Conservation (phyloP, 495 filamentous ascomycete species). For the Amniculicola lignicola region DNA sequence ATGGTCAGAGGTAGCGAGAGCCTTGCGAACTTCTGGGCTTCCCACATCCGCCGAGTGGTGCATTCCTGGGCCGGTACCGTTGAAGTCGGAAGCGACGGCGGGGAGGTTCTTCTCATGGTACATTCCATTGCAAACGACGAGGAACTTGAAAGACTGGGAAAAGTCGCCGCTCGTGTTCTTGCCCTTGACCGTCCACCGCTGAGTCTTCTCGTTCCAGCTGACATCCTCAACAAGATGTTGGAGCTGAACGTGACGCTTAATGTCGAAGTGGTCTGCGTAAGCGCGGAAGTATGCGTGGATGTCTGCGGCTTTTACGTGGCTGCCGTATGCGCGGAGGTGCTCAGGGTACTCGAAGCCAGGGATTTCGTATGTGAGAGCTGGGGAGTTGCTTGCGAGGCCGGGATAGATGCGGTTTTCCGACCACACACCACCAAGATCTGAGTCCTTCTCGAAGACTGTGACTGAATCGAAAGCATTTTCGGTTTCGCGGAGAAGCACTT, state of each 20-base stretch:
- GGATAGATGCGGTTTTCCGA: conserved; percentile 5
- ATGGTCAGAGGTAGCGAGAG: not conserved
- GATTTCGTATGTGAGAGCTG: conserved; percentile 13
- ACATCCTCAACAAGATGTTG: not conserved
- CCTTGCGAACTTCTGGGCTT: not conserved
- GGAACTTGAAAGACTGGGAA: conserved; percentile 1
- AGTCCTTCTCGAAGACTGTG: conserved; percentile 13
- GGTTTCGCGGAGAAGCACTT: conserved; percentile 4
- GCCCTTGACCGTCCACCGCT: not conserved
- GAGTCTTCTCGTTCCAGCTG: not conserved
- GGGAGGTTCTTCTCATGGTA: conserved; percentile 11
- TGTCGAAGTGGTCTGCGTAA: not conserved
- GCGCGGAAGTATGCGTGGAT: conserved; percentile 8
- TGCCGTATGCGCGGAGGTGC: not conserved
- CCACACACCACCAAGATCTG: conserved; percentile 9
- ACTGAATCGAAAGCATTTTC: not conserved
- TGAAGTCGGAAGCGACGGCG: not conserved
- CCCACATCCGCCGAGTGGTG: conserved; percentile 12
- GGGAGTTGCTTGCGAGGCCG: conserved; percentile 11
- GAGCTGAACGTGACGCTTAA: not conserved
- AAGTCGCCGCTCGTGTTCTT: not conserved
- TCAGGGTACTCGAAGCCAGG: conserved; percentile 13
- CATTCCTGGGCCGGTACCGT: not conserved
- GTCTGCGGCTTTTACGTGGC: conserved; percentile 12
- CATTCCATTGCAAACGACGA: conserved; percentile 14